Evolutionary conservation across 768 basidiomycete species (phyloP).

Genomic region (Tylopilus plumbeoviolaceoides): DNA sequence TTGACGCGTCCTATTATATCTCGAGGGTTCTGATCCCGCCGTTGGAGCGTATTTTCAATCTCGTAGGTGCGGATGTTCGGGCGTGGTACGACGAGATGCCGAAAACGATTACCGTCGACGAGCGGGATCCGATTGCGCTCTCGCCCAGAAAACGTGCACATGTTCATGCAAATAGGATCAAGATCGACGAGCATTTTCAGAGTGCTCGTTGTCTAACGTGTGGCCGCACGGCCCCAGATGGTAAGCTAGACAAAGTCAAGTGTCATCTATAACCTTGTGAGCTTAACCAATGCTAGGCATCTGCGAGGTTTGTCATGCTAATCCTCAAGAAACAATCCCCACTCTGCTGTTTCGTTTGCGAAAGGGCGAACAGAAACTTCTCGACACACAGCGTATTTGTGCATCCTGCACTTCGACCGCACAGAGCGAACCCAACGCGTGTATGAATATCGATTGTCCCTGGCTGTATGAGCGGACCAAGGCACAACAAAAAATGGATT

Average conservation of each 20-base stretch:
- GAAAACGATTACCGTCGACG: slow-evolving; percentile 27
- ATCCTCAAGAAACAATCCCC: slow-evolving; percentile 52
- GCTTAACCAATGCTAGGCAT: slow-evolving; percentile 39
- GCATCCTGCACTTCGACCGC: slow-evolving; percentile 60
- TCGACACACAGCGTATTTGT: slow-evolving; percentile 66
- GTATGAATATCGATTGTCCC: slow-evolving; percentile 84
- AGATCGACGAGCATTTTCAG: slow-evolving; percentile 74
- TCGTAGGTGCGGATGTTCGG: slow-evolving; percentile 28
- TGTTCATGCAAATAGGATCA: slow-evolving; percentile 35
- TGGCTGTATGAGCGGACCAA: slow-evolving; percentile 74
- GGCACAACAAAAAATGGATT: slow-evolving; percentile 40
- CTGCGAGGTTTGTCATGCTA: slow-evolving; percentile 57
- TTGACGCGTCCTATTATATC: slow-evolving; percentile 93
- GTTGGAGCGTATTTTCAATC: slow-evolving; percentile 83
- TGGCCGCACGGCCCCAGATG: slow-evolving; percentile 47
- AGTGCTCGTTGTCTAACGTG: slow-evolving; percentile 69
- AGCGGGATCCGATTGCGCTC: slow-evolving; percentile 32
- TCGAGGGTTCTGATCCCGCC: slow-evolving; percentile 83
- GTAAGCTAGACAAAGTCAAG: slow-evolving; percentile 31
- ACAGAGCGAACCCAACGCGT: slow-evolving; percentile 56
- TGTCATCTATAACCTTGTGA: background rate
- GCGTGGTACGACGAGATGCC: slow-evolving; percentile 8
- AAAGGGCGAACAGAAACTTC: slow-evolving; percentile 50
- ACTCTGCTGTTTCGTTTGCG: slow-evolving; percentile 52
- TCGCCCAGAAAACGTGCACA: slow-evolving; percentile 36